Evolutionary conservation across 2,329 filamentous ascomycete species (phyloP).

Genomic region (Tolypocladium endophyticum): DNA sequence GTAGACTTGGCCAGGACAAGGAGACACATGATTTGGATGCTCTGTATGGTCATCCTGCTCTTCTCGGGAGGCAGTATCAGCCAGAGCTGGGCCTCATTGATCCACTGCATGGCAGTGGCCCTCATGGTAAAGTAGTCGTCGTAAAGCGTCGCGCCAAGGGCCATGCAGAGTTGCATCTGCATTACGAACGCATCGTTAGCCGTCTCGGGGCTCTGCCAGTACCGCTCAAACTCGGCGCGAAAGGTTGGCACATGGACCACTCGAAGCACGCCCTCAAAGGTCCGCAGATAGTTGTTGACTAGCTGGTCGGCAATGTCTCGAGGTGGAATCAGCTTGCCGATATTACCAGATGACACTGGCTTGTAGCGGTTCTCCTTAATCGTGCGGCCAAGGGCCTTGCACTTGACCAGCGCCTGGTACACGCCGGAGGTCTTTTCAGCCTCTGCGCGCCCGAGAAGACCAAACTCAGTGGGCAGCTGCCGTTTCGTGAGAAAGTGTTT

Average conservation of each 20-base stretch:
- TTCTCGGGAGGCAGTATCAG: constrained; percentile 36
- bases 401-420: constrained; percentile 21
- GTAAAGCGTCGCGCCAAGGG: constrained; percentile 36
- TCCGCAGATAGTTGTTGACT: constrained; percentile 41
- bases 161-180: constrained; percentile 43
- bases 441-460: constrained; percentile 15
- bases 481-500: background rate
- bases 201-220: constrained; percentile 32
- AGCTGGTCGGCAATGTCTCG: constrained; percentile 36
- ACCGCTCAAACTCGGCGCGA: constrained; percentile 37
- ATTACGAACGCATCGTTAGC: constrained; percentile 35
- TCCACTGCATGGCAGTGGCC: constrained; percentile 33
- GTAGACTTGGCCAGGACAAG: constrained; percentile 37
- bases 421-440: constrained; percentile 17
- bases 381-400: constrained; percentile 28
- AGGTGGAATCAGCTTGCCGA: constrained; percentile 28
- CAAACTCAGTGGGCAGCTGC: constrained; percentile 19
- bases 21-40: constrained; percentile 42
- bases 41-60: constrained; percentile 33
- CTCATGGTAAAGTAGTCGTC: constrained; percentile 34
- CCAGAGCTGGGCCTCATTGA: constrained; percentile 42
- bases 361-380: constrained; percentile 30
- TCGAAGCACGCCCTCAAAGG: constrained; percentile 45
- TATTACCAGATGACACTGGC: constrained; percentile 21
- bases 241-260: constrained; percentile 50